phyloP scores from a whole-genome alignment of 768 basidiomycete species.

The Lactarius quietus region DNA sequence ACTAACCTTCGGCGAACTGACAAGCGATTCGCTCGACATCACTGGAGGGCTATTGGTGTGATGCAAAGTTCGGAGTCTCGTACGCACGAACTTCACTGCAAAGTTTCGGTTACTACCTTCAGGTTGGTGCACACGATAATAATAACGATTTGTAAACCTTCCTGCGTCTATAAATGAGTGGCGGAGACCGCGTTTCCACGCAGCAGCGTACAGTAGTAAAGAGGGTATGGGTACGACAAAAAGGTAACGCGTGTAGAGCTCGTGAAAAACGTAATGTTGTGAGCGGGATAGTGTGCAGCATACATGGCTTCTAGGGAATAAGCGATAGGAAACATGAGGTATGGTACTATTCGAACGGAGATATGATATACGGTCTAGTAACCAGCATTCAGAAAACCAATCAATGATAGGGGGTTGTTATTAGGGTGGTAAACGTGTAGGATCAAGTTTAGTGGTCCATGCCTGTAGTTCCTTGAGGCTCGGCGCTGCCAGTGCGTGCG shows the following conservation, averaged over 20 bases:
- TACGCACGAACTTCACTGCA: neutral
- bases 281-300: constrained; percentile 18
- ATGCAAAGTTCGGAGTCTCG: no score
- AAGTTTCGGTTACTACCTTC: neutral
- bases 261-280: constrained; percentile 23
- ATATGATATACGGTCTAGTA: constrained; percentile 23
- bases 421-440: constrained; percentile 48
- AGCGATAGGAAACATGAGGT: constrained; percentile 23
- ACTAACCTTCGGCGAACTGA: neutral
- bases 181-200: neutral
- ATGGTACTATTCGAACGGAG: constrained; percentile 21
- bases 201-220: neutral
- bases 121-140: neutral
- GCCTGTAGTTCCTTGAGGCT: constrained; percentile 77
- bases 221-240: constrained; percentile 4
- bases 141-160: neutral
- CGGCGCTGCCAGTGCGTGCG: constrained; percentile 82
- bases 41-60: neutral
- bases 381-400: constrained; percentile 7
- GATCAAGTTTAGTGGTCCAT: constrained; percentile 84
- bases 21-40: neutral
- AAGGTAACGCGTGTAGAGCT: neutral
- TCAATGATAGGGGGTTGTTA: constrained; percentile 6
- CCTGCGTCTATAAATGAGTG: neutral
- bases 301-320: constrained; percentile 26